phyloP scores from a whole-genome alignment of 257 asterid species.

The Gentiana straminea region DNA sequence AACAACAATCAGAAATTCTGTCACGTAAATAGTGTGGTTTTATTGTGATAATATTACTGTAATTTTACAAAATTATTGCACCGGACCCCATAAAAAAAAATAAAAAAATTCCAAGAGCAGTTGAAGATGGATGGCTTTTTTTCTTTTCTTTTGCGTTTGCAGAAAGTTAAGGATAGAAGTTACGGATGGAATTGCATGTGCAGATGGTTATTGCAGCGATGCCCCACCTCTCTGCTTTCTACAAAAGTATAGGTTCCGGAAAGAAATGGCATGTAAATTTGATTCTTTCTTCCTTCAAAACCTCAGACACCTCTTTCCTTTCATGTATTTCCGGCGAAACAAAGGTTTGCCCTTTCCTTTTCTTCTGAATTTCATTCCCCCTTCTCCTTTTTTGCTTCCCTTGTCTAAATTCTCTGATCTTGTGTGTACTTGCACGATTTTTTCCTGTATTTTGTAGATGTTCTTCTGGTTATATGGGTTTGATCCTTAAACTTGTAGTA shows the following conservation, averaged over 20 bases:
- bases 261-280: constrained; percentile 16
- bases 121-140: too few relatives aligned
- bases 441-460: background rate
- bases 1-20: too few relatives aligned
- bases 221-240: background rate
- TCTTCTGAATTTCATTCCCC: background rate
- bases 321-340: constrained; percentile 56
- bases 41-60: too few relatives aligned
- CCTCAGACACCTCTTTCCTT: constrained; percentile 34
- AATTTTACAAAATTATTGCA: too few relatives aligned
- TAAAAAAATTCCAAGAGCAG: too few relatives aligned
- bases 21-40: too few relatives aligned
- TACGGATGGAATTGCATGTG: constrained; percentile 1
- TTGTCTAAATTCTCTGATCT: too few relatives aligned
- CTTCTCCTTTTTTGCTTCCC: background rate
- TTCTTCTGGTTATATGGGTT: background rate
- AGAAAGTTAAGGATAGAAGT: too few relatives aligned
- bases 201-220: background rate
- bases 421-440: too few relatives aligned
- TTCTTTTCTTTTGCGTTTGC: too few relatives aligned
- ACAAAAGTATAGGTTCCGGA: background rate
- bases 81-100: too few relatives aligned
- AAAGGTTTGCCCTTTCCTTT: constrained; percentile 28
- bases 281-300: constrained; percentile 29
- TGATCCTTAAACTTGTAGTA: background rate